These are phyloP conservation scores for Sanghuangporus baumii DNA, from an alignment of 1,284 basidiomycete genomes.

Conservation along the genomic window DNA sequence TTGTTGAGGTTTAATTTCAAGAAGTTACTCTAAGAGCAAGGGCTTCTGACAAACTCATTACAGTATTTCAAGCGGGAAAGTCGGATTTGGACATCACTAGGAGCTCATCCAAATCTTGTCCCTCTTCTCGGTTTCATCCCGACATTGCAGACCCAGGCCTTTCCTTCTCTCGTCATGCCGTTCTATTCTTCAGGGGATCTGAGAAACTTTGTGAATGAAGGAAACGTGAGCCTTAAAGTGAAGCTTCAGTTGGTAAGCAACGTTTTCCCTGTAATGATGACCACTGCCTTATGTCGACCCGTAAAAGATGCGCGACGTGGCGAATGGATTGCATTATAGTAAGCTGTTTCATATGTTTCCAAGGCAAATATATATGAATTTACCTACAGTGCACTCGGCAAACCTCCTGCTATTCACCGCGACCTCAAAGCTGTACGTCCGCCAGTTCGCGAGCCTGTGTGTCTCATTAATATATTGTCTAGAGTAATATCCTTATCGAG, in stretches of 20 bases:
- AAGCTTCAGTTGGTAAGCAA: not conserved
- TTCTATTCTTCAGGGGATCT: not conserved
- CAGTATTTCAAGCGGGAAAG: constrained; percentile 2
- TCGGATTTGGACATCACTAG: not conserved
- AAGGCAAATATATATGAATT: not conserved
- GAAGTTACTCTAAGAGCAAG: not conserved
- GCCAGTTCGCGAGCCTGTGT: not conserved
- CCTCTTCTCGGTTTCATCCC: not conserved
- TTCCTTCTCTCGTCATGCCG: not conserved
- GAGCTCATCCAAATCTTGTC: constrained; percentile 1
- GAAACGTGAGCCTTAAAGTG: not conserved
- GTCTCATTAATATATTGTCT: not conserved
- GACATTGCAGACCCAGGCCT: not conserved
- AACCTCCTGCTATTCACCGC: not conserved
- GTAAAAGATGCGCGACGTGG: not conserved
- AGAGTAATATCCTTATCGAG: not conserved
- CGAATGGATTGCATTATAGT: not conserved
- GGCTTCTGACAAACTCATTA: not conserved
- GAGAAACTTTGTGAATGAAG: not conserved
- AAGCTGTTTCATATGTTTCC: not conserved
- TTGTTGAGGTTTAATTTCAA: not conserved
- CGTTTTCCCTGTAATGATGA: no score
- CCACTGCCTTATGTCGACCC: not conserved
- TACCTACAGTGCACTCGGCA: not conserved
- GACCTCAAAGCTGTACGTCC: not conserved